Conservation (phyloP, 2,329 filamentous ascomycete species). For the Trichoderma arundinaceum region DNA sequence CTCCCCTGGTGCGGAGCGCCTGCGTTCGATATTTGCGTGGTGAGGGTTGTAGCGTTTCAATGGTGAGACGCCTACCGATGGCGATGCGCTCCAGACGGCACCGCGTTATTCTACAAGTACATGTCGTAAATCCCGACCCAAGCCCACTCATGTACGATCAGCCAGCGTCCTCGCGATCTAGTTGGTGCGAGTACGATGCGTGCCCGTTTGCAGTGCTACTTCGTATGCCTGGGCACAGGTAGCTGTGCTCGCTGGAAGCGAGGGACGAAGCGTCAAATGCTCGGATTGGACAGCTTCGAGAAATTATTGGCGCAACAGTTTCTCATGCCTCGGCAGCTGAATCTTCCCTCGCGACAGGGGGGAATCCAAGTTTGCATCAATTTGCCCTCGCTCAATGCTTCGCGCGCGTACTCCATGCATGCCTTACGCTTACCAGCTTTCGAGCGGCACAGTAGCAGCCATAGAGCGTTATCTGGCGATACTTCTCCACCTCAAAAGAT, state of each 20-base stretch:
- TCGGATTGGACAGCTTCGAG: conserved; percentile 17
- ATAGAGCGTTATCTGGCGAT: background rate
- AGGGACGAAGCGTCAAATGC: background rate
- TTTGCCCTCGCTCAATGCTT: conserved; percentile 12
- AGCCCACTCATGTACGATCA: background rate
- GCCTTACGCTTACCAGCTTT: too few species aligned
- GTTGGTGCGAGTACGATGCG: conserved; percentile 16
- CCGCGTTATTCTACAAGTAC: background rate
- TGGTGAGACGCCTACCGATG: conserved; percentile 31
- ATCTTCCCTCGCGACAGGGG: conserved; percentile 17
- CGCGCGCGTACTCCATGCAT: background rate
- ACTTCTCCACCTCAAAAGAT: background rate
- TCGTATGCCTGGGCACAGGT: background rate
- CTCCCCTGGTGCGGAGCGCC: conserved; percentile 20
- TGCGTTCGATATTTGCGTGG: conserved; percentile 25
- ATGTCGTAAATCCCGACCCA: conserved; percentile 4
- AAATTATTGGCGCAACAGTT: conserved; percentile 18
- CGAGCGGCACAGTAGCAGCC: background rate
- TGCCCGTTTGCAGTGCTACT: background rate
- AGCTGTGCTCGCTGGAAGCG: background rate
- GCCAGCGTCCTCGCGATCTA: conserved; percentile 5
- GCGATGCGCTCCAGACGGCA: conserved; percentile 3
- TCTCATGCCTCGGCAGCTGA: conserved; percentile 24
- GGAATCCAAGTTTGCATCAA: conserved; percentile 11
- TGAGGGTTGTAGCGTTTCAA: conserved; percentile 31